Base-by-base conservation (phyloP, 805 yeast species). In the Cyberlindnera suaveolens region DNA sequence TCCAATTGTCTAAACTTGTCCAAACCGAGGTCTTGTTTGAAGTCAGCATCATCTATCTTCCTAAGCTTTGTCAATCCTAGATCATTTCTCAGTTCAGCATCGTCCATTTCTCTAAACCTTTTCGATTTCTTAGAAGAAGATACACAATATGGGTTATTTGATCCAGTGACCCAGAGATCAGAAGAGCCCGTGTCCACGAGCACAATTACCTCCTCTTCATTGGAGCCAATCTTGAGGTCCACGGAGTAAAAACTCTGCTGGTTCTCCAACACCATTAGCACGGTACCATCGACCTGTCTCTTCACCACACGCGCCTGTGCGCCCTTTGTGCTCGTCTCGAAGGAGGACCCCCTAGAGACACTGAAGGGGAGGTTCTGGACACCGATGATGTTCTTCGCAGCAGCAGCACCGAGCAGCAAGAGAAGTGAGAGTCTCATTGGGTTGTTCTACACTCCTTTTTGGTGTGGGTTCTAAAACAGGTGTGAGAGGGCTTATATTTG, bases 171-270 rank as follows among this genome's bases (percentile, higher is more conserved):
- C 86, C 87, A 82, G 18, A 85, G 62, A 58, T 84, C 91, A 0
- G 85, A 73, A 0, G 89, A 82, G 3, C 91, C 93, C 1, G 90
- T 84, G 54, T 84, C 93, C n/a, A 84, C 57, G 32, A 80, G 58
- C 9, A 82, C 77, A 9, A 66, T 67, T 6, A 82, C 66, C n/a
- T 65, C 59, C 52, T 82, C 82, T 1, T 67, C 55, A 1, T 80
- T 73, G 0, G 85, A 74, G 4, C 93, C 91, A 17, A 84, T 57
- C 19, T 60, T 52, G 29, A 77, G 46, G 5, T 62, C 63, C 3
- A 71, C 74, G 16, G 74, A 61, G 50, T 74, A 77, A 48, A 74
- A 77, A 6, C 67, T 59, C 13, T 54, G 47, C 40, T 66, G 63
- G 48, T 75, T 75, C 9, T 53, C 50, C 16, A 75, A 47, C 6